phyloP scores from a whole-genome alignment of 2,329 filamentous ascomycete genomes.

The Fusarium buharicum region DNA sequence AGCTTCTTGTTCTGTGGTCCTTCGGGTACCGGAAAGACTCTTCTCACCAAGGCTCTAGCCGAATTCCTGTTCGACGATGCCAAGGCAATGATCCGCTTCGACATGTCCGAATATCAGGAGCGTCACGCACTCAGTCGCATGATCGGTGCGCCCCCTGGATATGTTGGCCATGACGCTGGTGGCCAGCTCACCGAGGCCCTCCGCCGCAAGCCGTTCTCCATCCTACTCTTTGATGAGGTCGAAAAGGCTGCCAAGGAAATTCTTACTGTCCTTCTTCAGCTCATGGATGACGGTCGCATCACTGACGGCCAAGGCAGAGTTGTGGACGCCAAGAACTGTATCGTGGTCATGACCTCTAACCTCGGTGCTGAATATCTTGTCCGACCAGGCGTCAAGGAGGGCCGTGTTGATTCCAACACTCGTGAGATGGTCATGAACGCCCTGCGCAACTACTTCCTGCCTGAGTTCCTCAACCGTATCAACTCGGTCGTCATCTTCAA shows the following conservation, averaged over 20 bases:
- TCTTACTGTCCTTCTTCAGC: slow-evolving; percentile 94
- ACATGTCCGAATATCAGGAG: slow-evolving; percentile 99
- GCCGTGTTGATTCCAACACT: slow-evolving; percentile 85
- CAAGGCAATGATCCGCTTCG: slow-evolving; percentile 98
- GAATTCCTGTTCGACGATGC: slow-evolving; percentile 98
- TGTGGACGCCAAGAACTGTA: slow-evolving; percentile 96
- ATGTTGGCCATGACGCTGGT: slow-evolving; percentile 95
- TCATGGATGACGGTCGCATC: slow-evolving; percentile 99
- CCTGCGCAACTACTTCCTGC: slow-evolving; percentile 94
- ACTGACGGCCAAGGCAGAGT: slow-evolving; percentile 97
- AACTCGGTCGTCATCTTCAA: slow-evolving; percentile 98
- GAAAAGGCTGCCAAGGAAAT: slow-evolving; percentile 99
- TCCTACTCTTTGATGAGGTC: slow-evolving; percentile 96
- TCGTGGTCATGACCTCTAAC: slow-evolving; percentile 99
- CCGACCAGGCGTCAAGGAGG: slow-evolving; percentile 79
- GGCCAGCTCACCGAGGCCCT: slow-evolving; percentile 96
- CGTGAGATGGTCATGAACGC: slow-evolving; percentile 90
- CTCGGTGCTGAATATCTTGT: slow-evolving; percentile 93
- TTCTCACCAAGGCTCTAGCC: slow-evolving; percentile 94
- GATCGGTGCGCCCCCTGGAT: slow-evolving; percentile 97
- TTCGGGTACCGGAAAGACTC: slow-evolving; percentile 96
- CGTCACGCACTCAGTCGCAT: slow-evolving; percentile 94
- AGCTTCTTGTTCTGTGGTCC: slow-evolving; percentile 99
- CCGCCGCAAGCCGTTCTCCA: slow-evolving; percentile 95
- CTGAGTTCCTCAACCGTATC: slow-evolving; percentile 98